Evolutionary conservation across 331 rosid genomes (phyloP), one percentile per base, ranked within the genome.

Genomic region (Quercus lobata): DNA sequence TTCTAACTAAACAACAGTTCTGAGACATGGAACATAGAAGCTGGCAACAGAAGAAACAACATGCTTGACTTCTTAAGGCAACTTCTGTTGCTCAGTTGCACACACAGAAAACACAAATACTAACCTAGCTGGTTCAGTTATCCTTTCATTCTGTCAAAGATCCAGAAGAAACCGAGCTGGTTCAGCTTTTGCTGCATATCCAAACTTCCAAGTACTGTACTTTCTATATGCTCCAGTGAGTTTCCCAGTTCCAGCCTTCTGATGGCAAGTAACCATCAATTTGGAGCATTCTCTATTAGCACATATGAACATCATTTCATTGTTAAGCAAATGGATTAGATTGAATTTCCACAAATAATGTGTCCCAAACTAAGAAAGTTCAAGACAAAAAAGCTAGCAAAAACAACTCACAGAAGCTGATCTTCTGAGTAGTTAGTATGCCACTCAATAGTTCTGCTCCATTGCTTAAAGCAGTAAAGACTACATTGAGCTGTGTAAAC

Each of bases 381-480:
- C 58, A 57, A 32, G 21, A 74, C 7, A 61, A n/a, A 7, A 37
- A 30, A 0, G 54, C 54, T 34, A 18, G 82, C 9, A 74, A 16
- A 29, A 27, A 35, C 46, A 62, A 89, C 98, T 93, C 71, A 93
- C 98, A 79, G 55, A 77, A 93, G 98, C 63, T 91, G 84, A 56
- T 86, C 88, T 80, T 93, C 87, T 4, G 95, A 83, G 81, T 89
- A 93, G 54, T 73, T 83, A 22, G 95, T 88, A 54, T 90, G 77
- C 92, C 95, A 90, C 83, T 89, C 86, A 41, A 88, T 81, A 55
- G 98, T 92, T 87, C 79, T 85, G 79, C 89, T 94, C 98, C 97
- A 92, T 60, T 84, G 84, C 72, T 83, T 86, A 75, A 83, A 87
- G 81, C 86, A 86, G 52, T 73, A 69, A 34, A 90, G 63, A 22